These are phyloP conservation scores for Sordariomycetes sp. DNA, from an alignment of 2,329 filamentous ascomycete species.

Conservation along the genomic window DNA sequence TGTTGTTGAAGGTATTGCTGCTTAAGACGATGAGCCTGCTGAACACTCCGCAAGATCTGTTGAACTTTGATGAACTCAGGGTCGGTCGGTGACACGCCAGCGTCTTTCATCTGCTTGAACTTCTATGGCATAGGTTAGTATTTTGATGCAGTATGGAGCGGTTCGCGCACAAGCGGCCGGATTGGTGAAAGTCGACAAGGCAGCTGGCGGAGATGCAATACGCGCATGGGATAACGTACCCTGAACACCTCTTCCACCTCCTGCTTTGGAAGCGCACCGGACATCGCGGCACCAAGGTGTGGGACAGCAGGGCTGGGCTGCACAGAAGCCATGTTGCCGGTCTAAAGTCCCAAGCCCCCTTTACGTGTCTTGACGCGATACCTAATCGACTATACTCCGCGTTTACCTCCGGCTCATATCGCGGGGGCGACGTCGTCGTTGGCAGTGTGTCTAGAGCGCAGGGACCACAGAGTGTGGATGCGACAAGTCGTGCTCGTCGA, in stretches of 20 bases:
- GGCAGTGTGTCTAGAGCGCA: background rate
- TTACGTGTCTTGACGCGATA: constrained; percentile 11
- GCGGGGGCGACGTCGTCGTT: background rate
- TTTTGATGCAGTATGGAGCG: background rate
- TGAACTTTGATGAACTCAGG: constrained; percentile 73
- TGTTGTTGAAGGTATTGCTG: constrained; percentile 33
- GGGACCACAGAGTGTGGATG: background rate
- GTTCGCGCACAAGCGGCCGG: background rate
- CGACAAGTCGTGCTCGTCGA: background rate
- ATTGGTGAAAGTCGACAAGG: background rate
- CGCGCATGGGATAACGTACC: constrained; percentile 28
- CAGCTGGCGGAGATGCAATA: constrained; percentile 1
- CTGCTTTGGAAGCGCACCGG: constrained; percentile 58
- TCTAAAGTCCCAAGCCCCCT: constrained; percentile 9
- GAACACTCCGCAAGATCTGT: constrained; percentile 24
- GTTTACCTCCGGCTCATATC: constrained; percentile 24
- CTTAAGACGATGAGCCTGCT: constrained; percentile 24
- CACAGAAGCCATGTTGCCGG: constrained; percentile 62
- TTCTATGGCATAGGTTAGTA: constrained; percentile 38
- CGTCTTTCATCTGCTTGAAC: constrained; percentile 78
- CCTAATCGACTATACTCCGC: constrained; percentile 9
- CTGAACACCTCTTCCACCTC: constrained; percentile 63
- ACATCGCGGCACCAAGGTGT: constrained; percentile 48
- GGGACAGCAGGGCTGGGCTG: constrained; percentile 59
- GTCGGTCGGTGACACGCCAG: constrained; percentile 67